These are phyloP conservation scores for Suhomyces xylopsoci DNA, from an alignment of 805 yeast genomes.

Conservation along the genomic window DNA sequence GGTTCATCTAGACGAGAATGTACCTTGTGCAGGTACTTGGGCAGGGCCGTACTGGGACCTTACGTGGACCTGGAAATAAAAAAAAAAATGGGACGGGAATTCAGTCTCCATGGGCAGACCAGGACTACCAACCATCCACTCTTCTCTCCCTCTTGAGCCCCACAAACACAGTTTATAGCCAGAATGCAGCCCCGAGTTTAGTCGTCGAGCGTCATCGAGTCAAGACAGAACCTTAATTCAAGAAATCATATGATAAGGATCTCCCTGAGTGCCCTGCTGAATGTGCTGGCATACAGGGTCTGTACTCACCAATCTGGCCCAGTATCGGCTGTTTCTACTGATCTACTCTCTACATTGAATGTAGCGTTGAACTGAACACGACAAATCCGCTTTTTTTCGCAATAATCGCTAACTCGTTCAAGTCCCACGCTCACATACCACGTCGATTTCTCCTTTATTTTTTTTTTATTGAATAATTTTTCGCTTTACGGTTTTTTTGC, in stretches of 20 bases:
- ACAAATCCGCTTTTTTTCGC: not conserved
- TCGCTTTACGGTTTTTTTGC: not conserved
- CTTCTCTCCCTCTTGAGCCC: not conserved
- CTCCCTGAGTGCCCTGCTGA: not conserved
- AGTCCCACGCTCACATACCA: not conserved
- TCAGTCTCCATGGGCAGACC: not conserved
- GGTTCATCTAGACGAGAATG: slow-evolving; percentile 1
- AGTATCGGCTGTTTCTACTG: not conserved
- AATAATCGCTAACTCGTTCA: not conserved
- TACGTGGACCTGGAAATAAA: not conserved
- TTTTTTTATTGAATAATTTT: not conserved
- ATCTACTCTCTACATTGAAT: not conserved
- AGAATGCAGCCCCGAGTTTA: not conserved
- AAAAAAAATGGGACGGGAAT: not conserved
- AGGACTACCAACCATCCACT: not conserved
- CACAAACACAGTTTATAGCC: not conserved
- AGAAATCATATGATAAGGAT: not conserved
- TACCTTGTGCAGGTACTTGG: slow-evolving; percentile 2
- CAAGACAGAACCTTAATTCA: not conserved
- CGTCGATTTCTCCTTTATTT: not conserved
- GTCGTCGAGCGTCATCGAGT: not conserved
- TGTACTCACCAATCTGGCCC: not conserved
- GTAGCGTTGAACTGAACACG: not conserved
- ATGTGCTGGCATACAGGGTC: not conserved
- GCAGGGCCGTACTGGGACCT: not conserved